These are phyloP conservation scores for Boletus subparvulus DNA, from an alignment of 768 basidiomycete species.

Conservation along the genomic window DNA sequence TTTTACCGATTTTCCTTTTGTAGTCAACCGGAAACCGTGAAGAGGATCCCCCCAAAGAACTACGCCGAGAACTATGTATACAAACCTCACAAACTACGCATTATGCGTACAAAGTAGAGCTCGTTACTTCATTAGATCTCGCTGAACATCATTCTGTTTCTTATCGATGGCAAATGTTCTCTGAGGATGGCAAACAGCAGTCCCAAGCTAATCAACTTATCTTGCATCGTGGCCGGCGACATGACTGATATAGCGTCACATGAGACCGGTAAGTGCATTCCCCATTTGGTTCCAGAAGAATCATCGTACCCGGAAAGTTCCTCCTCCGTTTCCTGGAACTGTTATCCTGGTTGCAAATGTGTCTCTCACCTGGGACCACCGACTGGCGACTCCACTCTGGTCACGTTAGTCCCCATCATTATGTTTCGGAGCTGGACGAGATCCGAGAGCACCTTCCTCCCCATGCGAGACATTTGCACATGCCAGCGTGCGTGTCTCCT, in stretches of 20 bases:
- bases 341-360: neutral
- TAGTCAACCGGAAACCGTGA: constrained; percentile 59
- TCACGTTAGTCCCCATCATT: neutral
- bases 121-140: constrained; percentile 4
- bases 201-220: neutral
- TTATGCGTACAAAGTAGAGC: constrained; percentile 87
- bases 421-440: neutral
- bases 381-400: neutral
- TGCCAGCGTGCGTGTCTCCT: neutral
- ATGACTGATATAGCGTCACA: neutral
- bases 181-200: neutral
- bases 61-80: constrained; percentile 93
- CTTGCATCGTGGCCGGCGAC: neutral
- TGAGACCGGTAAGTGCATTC: neutral
- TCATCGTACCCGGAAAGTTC: no score
- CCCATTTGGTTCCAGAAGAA: neutral
- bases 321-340: neutral
- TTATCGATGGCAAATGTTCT: neutral
- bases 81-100: constrained; percentile 73
- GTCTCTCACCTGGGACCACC: neutral
- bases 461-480: neutral
- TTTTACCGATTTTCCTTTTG: constrained; percentile 3
- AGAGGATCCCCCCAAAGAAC: constrained; percentile 80
- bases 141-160: neutral
- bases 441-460: neutral